phyloP scores from a whole-genome alignment of 495 filamentous ascomycete genomes.

The Penicillium cinerascens region DNA sequence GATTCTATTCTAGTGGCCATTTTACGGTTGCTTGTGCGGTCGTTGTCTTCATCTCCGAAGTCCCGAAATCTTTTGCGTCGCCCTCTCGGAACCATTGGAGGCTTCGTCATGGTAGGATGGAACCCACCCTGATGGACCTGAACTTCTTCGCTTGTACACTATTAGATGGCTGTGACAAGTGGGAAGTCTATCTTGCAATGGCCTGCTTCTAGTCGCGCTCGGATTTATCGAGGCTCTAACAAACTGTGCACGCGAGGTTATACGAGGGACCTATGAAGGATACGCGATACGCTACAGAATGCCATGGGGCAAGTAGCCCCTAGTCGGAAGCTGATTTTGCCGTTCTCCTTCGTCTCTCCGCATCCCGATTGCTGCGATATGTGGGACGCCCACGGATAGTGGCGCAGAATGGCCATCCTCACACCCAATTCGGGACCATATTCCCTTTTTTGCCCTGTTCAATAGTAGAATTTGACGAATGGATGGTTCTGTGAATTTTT shows the following conservation, averaged over 20 bases:
- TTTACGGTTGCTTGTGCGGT: slow-evolving; percentile 2
- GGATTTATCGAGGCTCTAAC: neutral
- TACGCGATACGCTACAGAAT: neutral
- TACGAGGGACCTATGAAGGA: neutral
- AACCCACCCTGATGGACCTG: neutral
- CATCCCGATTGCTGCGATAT: neutral
- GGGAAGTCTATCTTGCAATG: neutral
- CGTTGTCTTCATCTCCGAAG: neutral
- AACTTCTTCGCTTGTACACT: neutral
- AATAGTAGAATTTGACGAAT: slow-evolving; percentile 5
- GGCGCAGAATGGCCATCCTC: neutral
- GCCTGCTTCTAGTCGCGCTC: neutral
- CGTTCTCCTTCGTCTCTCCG: neutral
- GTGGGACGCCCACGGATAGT: slow-evolving; percentile 1
- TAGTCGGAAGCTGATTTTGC: neutral
- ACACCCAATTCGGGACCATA: neutral
- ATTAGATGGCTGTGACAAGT: neutral
- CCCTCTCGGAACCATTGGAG: neutral
- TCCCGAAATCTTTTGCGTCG: neutral
- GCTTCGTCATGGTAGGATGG: neutral
- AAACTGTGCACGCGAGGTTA: neutral
- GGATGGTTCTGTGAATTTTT: neutral
- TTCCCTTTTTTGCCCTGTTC: slow-evolving; percentile 1
- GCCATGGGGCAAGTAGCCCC: neutral
- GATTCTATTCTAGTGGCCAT: slow-evolving; percentile 54